Base-by-base conservation (phyloP, 805 yeast species). In the Candida odintsovae region DNA sequence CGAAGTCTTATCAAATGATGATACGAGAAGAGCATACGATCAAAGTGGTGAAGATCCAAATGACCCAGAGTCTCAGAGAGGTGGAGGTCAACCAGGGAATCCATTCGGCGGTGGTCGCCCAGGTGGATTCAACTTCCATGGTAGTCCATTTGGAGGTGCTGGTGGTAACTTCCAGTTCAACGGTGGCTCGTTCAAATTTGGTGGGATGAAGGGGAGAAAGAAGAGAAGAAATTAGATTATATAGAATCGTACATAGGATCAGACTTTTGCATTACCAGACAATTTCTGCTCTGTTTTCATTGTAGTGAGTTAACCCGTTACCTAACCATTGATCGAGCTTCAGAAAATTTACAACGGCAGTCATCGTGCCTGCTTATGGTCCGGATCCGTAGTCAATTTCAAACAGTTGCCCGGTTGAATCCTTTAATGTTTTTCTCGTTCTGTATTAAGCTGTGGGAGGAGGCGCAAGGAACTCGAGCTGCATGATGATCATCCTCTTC, bases 1-100 rank as follows among this genome's bases (percentile, higher is more conserved):
- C 64, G 97, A 90, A 61, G 82, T 84, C 2, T 71, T 92, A 33
- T 77, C 90, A 10, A 80, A 86, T 54, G 77, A 78, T 2, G 85
- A 80, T 40, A 68, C 76, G 49, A 75, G 82, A 49, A 76, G 70
- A 40, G 76, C 80, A 41, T 92, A 86, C 58, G 96, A 90, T 61
- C 50, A 55, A n/a, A 53, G 69, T 22, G 83, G 82, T 15, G 76
- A 71, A 41, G 80, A 76, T 58, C 80, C 82, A 6, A 73, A 72
- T 51, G 75, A 69, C 48, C 68, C 67, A 2, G 56, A 53, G 31
- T 37, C 48, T 28, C 52, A 46, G 16, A 43, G 45, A 4, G 48
- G 45, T 13, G 43, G 40, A 9, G 46, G 44, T 8, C 38, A 44
- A n/a, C 41, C 23, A 4, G 36, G 42, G 18, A 36, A 25, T 19